These are phyloP conservation scores for Ramalina intermedia DNA, from an alignment of 495 filamentous ascomycete genomes.

Conservation along the genomic window DNA sequence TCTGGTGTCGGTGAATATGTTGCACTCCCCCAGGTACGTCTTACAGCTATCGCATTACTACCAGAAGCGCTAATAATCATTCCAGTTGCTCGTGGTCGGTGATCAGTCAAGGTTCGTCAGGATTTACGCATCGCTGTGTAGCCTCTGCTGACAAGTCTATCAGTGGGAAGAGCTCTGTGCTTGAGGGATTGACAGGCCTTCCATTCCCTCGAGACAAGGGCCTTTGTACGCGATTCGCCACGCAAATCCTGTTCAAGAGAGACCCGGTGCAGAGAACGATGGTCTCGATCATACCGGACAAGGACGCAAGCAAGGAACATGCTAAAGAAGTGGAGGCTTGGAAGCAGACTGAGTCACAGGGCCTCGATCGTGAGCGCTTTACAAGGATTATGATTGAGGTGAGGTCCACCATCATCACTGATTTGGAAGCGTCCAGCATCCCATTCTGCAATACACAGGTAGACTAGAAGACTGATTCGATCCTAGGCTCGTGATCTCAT, in stretches of 20 bases:
- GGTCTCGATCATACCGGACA: constrained; percentile 19
- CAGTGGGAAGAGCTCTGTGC: constrained; percentile 31
- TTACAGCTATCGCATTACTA: not conserved
- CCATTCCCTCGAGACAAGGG: constrained; percentile 28
- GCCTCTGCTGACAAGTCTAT: not conserved
- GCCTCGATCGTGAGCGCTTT: not conserved
- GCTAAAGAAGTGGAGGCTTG: constrained; percentile 14
- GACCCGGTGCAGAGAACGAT: constrained; percentile 4
- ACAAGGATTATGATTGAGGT: too few species aligned
- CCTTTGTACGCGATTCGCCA: constrained; percentile 33
- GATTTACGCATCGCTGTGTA: constrained; percentile 29
- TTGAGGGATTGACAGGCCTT: constrained; percentile 29
- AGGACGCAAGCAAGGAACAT: constrained; percentile 12
- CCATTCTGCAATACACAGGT: too few species aligned
- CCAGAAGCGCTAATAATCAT: not conserved
- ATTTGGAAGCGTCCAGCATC: not conserved
- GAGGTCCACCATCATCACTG: too few species aligned
- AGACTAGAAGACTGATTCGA: too few species aligned
- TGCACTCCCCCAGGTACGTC: constrained; percentile 18
- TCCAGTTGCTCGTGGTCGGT: constrained; percentile 19
- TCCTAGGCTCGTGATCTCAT: too few species aligned
- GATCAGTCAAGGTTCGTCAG: constrained; percentile 34
- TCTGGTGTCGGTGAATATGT: constrained; percentile 26
- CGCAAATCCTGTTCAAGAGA: constrained; percentile 34
- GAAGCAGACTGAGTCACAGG: not conserved